Evolutionary conservation across 2,329 filamentous ascomycete genomes (phyloP).

Genomic region (Colletotrichum paranaense): DNA sequence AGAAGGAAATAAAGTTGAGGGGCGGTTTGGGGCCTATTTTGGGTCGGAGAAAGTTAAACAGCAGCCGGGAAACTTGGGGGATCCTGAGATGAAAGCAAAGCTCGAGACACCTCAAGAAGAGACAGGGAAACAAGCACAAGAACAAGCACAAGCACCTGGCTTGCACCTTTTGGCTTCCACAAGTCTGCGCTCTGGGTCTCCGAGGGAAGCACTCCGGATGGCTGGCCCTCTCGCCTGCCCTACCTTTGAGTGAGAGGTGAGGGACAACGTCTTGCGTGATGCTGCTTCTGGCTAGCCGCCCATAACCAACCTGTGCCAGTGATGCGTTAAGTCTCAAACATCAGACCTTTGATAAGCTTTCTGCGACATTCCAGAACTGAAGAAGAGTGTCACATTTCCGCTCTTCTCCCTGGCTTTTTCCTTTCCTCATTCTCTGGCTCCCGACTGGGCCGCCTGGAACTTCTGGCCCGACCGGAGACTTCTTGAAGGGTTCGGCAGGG

Average conservation of each 20-base stretch:
- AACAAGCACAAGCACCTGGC: background rate
- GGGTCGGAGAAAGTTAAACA: conserved; percentile 3
- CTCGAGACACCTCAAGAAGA: background rate
- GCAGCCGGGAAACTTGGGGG: conserved; percentile 3
- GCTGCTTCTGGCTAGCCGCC: conserved; percentile 1
- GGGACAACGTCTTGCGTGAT: background rate
- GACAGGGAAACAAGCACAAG: conserved; percentile 8
- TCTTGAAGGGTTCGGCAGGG: background rate
- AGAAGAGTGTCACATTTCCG: background rate
- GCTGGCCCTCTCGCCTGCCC: background rate
- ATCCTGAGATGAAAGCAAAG: conserved; percentile 15
- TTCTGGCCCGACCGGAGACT: background rate
- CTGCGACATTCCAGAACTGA: conserved; percentile 26
- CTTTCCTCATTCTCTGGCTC: background rate
- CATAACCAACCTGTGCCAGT: background rate
- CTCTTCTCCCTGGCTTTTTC: background rate
- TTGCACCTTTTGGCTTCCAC: background rate
- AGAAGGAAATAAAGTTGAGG: conserved; percentile 25
- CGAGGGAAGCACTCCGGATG: background rate
- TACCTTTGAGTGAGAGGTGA: background rate
- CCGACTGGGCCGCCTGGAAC: background rate
- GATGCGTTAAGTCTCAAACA: conserved; percentile 9
- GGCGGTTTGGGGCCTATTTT: conserved; percentile 22
- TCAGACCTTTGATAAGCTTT: conserved; percentile 1
- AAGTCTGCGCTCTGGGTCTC: background rate